These are phyloP conservation scores for Candida multigemmis DNA, from an alignment of 805 yeast genomes.

Conservation along the genomic window DNA sequence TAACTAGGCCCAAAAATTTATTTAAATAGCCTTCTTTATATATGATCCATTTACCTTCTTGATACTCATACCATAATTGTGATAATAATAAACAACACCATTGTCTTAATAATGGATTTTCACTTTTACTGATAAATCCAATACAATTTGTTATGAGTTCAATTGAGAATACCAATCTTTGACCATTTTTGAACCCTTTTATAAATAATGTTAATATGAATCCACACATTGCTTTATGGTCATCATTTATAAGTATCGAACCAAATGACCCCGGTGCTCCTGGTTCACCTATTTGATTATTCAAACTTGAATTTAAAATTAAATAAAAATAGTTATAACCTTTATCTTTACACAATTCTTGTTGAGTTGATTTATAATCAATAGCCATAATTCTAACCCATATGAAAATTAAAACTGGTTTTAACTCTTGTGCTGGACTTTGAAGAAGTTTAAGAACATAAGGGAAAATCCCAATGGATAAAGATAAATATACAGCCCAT, in stretches of 20 bases:
- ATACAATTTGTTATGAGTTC: constrained; percentile 65
- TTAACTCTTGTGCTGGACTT: constrained; percentile 90
- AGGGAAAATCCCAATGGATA: constrained; percentile 93
- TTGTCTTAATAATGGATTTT: constrained; percentile 79
- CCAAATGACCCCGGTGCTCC: constrained; percentile 20
- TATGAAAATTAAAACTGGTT: constrained; percentile 88
- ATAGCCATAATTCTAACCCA: constrained; percentile 99
- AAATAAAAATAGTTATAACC: constrained; percentile 83
- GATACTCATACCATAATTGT: constrained; percentile 63
- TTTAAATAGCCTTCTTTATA: constrained; percentile 55
- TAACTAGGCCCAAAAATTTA: constrained; percentile 47
- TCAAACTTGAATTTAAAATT: constrained; percentile 46
- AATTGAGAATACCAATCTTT: constrained; percentile 65
- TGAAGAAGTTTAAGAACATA: constrained; percentile 84
- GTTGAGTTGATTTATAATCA: constrained; percentile 83
- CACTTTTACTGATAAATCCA: constrained; percentile 59
- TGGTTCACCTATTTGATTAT: constrained; percentile 19
- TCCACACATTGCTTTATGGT: constrained; percentile 93
- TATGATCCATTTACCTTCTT: constrained; percentile 68
- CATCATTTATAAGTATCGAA: constrained; percentile 47
- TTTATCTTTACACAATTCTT: constrained; percentile 83
- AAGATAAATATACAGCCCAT: constrained; percentile 90
- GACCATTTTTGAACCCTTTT: constrained; percentile 72
- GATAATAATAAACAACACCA: constrained; percentile 83
- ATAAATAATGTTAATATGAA: constrained; percentile 81